Base-by-base conservation (phyloP, 2,329 filamentous ascomycete species). In the Purpureocillium lavendulum region DNA sequence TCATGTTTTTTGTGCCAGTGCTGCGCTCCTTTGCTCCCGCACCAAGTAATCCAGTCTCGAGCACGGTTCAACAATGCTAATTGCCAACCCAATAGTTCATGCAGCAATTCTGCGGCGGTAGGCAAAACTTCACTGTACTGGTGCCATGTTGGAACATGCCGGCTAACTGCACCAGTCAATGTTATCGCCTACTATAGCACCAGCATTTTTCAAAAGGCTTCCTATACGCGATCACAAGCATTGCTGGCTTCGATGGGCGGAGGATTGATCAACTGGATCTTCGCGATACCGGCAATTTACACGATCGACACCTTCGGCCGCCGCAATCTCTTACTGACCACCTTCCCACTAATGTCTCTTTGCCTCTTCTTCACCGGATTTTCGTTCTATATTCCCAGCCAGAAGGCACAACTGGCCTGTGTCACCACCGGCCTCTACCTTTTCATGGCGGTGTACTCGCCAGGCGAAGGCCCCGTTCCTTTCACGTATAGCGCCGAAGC, bases 401-500 rank as follows among this genome's bases (percentile, higher is more conserved):
- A 26, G 21, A 5, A 44, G n/a, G 49, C 52, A 1, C 52, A 51
- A 5, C 50, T 64, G 9, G 61, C 44, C 2, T 58, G 53, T 13
- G 52, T 66, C 11, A 60, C 59, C 4, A 44, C 54, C 1, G 62
- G 61, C 0, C 55, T 66, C 2, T 66, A 65, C 42, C 44, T 66
- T 4, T 66, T 66, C 38, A 61, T 59, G 45, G 58, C 58, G 1
- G 57, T 62, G 7, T 66, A 66, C 46, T 65, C 61, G 0, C 71
- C 71, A 0, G 73, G 74, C n/a, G 70, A 74, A 37, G 74, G 74
- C 0, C 73, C 74, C 0, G 74, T 77, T 0, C 73, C 74, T 0
- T 77, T 77, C 47, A 77, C 73, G 0, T 77, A 77, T 51, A 75
- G 70, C 0, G 73, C 73, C 1, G 74, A 77, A 45, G 74, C 71